Evolutionary conservation across 1,284 basidiomycete species (phyloP).

Genomic region (Sporisorium scitamineum): DNA sequence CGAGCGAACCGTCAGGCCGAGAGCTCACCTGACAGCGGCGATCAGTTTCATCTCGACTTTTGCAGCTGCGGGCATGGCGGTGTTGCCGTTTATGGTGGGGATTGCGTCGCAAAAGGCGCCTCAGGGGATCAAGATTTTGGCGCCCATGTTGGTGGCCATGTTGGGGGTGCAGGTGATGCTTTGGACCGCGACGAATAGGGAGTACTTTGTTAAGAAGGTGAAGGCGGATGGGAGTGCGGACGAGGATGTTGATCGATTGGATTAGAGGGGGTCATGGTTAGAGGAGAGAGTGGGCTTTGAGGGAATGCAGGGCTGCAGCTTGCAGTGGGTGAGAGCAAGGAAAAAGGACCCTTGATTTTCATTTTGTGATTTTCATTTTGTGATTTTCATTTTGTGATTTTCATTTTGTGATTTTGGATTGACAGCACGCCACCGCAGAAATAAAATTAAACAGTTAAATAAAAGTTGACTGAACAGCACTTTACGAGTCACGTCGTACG

Average conservation of each 20-base stretch:
- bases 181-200: constrained; percentile 26
- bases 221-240: neutral
- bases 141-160: constrained; percentile 49
- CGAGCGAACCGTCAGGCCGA: constrained; percentile 37
- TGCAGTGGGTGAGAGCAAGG: too few relatives aligned
- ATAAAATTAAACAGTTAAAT: too few relatives aligned
- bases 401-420: constrained; percentile 1
- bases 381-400: neutral
- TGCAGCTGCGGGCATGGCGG: constrained; percentile 47
- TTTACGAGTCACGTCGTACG: too few relatives aligned
- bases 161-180: constrained; percentile 38
- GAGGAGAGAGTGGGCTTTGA: too few relatives aligned
- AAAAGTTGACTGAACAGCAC: too few relatives aligned
- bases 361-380: constrained; percentile 6
- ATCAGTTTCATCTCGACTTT: constrained; percentile 48
- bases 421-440: neutral
- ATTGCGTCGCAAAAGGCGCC: constrained; percentile 40
- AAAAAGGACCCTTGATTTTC: neutral
- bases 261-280: too few relatives aligned
- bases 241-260: constrained; percentile 23
- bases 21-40: constrained; percentile 47
- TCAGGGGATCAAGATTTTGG: constrained; percentile 44
- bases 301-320: too few relatives aligned
- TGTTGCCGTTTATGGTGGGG: constrained; percentile 52
- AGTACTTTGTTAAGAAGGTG: constrained; percentile 17